These are phyloP conservation scores for Cymbopogon citratus DNA, from an alignment of 176 grass and related monocot species.

Conservation along the genomic window DNA sequence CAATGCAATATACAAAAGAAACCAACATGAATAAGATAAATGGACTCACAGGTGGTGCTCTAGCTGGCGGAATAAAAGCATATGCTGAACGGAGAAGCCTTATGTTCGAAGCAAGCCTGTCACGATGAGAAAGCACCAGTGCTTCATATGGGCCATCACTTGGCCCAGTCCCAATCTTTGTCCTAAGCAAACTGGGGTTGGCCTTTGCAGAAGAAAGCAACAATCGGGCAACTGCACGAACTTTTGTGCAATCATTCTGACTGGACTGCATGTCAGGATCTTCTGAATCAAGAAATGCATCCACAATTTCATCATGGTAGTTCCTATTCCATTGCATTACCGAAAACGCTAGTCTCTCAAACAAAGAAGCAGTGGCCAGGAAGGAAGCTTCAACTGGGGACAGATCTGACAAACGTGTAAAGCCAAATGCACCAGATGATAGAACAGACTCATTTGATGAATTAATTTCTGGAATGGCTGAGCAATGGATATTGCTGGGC, in stretches of 20 bases:
- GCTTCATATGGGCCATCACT: conserved; percentile 54
- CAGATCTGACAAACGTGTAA: conserved; percentile 63
- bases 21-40: conserved; percentile 21
- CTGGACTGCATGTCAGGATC: conserved; percentile 42
- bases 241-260: conserved; percentile 49
- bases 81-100: conserved; percentile 83
- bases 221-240: conserved; percentile 69
- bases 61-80: conserved; percentile 88
- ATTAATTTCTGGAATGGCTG: conserved; percentile 44
- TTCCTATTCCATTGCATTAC: conserved; percentile 40
- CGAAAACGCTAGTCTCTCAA: conserved; percentile 70
- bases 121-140: conserved; percentile 75
- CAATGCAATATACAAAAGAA: neutral
- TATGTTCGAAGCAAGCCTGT: conserved; percentile 69
- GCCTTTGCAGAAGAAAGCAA: conserved; percentile 69
- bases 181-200: conserved; percentile 60
- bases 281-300: conserved; percentile 67
- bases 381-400: conserved; percentile 84
- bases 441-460: conserved; percentile 33
- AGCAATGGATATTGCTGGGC: conserved; percentile 56
- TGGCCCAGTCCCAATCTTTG: conserved; percentile 47
- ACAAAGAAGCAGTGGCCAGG: conserved; percentile 60
- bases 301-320: conserved; percentile 53
- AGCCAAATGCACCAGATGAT: conserved; percentile 66
- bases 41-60: conserved; percentile 90